Evolutionary conservation across 164 flowering plant genomes (phyloP).

Genomic region (Buxus sempervirens): DNA sequence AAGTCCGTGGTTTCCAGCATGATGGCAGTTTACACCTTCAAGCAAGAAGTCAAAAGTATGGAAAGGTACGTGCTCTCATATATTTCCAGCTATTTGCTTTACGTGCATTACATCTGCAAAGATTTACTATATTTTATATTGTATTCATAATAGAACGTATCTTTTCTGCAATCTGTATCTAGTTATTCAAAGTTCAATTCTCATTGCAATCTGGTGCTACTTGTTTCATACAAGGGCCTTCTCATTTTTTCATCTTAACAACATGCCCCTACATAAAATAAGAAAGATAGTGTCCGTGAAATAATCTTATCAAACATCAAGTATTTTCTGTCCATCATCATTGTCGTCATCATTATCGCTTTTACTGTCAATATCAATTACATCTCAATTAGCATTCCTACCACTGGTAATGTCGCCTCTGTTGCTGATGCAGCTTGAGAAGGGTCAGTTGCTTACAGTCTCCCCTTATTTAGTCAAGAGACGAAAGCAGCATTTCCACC

Average conservation of each 20-base stretch:
- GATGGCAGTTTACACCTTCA: conserved; percentile 93
- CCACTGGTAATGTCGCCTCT: conserved; percentile 1
- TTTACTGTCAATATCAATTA: neutral
- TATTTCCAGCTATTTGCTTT: neutral
- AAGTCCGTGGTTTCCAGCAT: conserved; percentile 86
- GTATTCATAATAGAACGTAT: neutral
- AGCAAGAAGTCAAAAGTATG: conserved; percentile 98
- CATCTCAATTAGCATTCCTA: neutral
- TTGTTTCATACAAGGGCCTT: neutral
- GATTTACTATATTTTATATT: neutral
- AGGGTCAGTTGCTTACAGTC: conserved; percentile 74
- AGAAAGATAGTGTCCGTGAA: neutral
- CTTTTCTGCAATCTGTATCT: conserved; percentile 1
- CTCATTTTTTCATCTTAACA: neutral
- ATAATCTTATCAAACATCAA: neutral
- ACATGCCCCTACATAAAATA: neutral
- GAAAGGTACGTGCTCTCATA: conserved; percentile 57
- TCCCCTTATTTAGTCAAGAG: conserved; percentile 83
- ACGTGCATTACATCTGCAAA: neutral
- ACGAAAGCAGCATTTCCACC: conserved; percentile 88
- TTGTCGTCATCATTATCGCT: neutral
- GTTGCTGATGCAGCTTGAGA: conserved; percentile 63
- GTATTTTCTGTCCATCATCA: neutral
- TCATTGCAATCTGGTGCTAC: no score
- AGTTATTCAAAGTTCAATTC: no score